Conservation (phyloP, 2,329 filamentous ascomycete genomes). For the Hirsutella thompsonii region DNA sequence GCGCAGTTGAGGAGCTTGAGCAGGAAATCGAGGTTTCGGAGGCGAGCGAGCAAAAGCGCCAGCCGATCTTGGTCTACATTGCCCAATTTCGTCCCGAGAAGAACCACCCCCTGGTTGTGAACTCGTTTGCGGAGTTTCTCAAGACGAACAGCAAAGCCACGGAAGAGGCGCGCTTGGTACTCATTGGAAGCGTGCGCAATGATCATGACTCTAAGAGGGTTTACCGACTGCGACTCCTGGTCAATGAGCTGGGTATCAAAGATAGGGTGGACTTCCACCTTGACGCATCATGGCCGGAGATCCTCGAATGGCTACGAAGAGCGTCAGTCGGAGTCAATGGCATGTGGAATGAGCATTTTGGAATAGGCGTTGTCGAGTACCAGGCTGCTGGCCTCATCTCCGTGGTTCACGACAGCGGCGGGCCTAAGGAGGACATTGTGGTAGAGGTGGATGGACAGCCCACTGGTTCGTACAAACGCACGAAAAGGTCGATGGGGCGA, state of each 20-base stretch:
- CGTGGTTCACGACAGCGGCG: constrained; percentile 87
- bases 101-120: constrained; percentile 78
- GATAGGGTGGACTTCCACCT: constrained; percentile 78
- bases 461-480: constrained; percentile 45
- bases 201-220: constrained; percentile 69
- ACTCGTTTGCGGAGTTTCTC: constrained; percentile 70
- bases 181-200: constrained; percentile 88
- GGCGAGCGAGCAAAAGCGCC: constrained; percentile 54
- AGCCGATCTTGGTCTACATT: constrained; percentile 75
- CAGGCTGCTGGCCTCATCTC: constrained; percentile 87
- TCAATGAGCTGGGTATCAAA: constrained; percentile 75
- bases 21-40: constrained; percentile 58
- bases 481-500: background rate
- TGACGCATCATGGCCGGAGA: constrained; percentile 79
- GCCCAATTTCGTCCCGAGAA: constrained; percentile 97
- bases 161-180: constrained; percentile 53
- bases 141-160: constrained; percentile 37
- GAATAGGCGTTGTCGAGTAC: constrained; percentile 96
- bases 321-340: constrained; percentile 84
- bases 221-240: constrained; percentile 75
- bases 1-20: constrained; percentile 76
- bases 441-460: constrained; percentile 63
- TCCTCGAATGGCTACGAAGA: constrained; percentile 64
- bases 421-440: constrained; percentile 89
- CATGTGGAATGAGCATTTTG: constrained; percentile 99